Conservation (phyloP, 305 asterid genomes). For the Fraxinus xanthoxyloides region DNA sequence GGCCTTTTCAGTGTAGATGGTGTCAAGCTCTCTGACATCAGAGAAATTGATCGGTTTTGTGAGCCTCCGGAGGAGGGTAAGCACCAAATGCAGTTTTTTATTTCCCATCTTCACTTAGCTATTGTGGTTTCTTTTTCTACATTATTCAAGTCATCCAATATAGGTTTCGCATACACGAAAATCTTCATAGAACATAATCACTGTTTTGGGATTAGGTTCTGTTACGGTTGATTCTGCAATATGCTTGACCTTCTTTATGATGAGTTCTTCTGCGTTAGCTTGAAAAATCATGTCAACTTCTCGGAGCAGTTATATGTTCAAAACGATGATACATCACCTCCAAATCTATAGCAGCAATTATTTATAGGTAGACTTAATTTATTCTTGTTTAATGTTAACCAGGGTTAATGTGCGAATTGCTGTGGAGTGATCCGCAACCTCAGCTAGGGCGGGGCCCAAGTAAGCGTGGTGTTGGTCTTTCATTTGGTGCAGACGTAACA, state of each 20-base stretch:
- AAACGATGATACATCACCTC: background rate
- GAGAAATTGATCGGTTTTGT: constrained; percentile 82
- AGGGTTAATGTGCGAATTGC: constrained; percentile 97
- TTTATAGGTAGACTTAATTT: background rate
- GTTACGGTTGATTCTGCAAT: background rate
- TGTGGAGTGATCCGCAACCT: constrained; percentile 99
- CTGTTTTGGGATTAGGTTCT: background rate
- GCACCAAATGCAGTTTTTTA: constrained; percentile 19
- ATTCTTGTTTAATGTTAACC: constrained; percentile 22
- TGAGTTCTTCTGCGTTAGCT: background rate
- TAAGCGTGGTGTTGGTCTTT: constrained; percentile 98
- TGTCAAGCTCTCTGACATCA: constrained; percentile 87
- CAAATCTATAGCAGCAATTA: background rate
- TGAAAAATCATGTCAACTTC: background rate
- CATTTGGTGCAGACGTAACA: constrained; percentile 88
- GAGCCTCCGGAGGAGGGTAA: constrained; percentile 99
- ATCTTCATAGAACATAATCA: background rate
- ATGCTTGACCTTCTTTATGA: background rate
- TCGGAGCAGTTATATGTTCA: background rate
- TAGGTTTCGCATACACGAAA: background rate
- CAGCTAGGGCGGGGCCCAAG: constrained; percentile 98
- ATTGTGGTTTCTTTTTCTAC: constrained; percentile 6
- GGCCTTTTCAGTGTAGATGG: constrained; percentile 99
- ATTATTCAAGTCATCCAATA: background rate
- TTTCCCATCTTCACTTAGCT: background rate